These are phyloP conservation scores for Geranium brycei DNA, from an alignment of 345 rosid genomes.

Conservation along the genomic window DNA sequence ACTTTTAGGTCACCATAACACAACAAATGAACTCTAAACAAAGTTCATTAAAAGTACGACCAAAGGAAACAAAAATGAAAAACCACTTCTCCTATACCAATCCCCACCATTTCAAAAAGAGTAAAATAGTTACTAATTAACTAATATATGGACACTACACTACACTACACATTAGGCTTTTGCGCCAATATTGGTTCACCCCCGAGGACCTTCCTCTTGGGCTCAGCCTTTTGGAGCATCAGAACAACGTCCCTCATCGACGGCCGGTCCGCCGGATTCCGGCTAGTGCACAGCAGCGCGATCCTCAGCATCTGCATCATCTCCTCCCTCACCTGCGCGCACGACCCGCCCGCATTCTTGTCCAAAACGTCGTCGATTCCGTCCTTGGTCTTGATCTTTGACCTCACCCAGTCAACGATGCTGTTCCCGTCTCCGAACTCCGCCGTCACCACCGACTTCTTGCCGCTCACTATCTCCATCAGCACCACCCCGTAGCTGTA, in stretches of 20 bases:
- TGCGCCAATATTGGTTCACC: slow-evolving; percentile 19
- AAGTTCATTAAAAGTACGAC: no score
- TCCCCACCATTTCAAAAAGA: no score
- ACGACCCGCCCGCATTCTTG: slow-evolving; percentile 64
- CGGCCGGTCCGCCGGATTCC: slow-evolving; percentile 80
- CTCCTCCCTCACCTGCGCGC: slow-evolving; percentile 57
- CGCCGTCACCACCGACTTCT: slow-evolving; percentile 68
- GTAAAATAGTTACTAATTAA: no score
- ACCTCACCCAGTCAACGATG: slow-evolving; percentile 90
- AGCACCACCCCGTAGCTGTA: slow-evolving; percentile 90
- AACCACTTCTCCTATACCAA: no score
- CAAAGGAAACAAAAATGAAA: no score
- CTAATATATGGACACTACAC: no score
- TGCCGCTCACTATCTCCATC: slow-evolving; percentile 70
- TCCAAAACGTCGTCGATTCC: slow-evolving; percentile 47
- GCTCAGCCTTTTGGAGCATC: slow-evolving; percentile 89
- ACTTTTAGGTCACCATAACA: no score
- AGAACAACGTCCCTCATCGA: slow-evolving; percentile 91
- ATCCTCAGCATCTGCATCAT: slow-evolving; percentile 82
- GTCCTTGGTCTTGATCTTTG: slow-evolving; percentile 58
- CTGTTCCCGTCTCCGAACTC: slow-evolving; percentile 93
- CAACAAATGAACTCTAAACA: no score
- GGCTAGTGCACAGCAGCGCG: slow-evolving; percentile 69
- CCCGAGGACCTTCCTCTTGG: slow-evolving; percentile 56
- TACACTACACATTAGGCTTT: slow-evolving; percentile 38